phyloP scores from a whole-genome alignment of 352 stramenopile genomes.

The Phytophthora ramorum region DNA sequence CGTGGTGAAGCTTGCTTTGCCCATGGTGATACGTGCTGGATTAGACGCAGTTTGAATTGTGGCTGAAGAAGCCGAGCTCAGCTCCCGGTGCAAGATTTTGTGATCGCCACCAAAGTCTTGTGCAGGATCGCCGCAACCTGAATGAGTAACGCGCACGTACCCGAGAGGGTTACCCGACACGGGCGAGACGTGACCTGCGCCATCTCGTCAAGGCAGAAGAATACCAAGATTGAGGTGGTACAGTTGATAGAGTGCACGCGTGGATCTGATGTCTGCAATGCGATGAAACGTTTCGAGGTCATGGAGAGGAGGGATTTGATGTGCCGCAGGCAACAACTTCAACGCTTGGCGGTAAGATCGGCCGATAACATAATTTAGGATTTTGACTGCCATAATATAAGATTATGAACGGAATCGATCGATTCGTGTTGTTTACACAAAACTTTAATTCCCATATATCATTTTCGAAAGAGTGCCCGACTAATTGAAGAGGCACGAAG shows the following conservation, averaged over 20 bases:
- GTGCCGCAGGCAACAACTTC: no score
- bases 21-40: conserved; percentile 18
- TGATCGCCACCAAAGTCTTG: no score
- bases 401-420: no score
- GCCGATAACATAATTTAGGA: no score
- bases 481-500: no score
- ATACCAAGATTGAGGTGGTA: conserved; percentile 6
- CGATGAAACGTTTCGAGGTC: background rate
- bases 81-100: no score
- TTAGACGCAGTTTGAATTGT: conserved; percentile 22
- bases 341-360: no score
- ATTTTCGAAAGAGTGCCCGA: no score
- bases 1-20: conserved; percentile 26
- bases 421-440: no score
- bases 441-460: no score
- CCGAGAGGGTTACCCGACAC: background rate
- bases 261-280: conserved; percentile 3
- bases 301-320: no score
- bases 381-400: no score
- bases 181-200: background rate
- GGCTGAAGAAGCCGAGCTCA: background rate
- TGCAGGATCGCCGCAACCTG: background rate
- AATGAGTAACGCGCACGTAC: conserved; percentile 4
- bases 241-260: background rate
- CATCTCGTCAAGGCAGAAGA: background rate